Conservation (phyloP, 1,139 yeast genomes). For the Candida sp. region DNA sequence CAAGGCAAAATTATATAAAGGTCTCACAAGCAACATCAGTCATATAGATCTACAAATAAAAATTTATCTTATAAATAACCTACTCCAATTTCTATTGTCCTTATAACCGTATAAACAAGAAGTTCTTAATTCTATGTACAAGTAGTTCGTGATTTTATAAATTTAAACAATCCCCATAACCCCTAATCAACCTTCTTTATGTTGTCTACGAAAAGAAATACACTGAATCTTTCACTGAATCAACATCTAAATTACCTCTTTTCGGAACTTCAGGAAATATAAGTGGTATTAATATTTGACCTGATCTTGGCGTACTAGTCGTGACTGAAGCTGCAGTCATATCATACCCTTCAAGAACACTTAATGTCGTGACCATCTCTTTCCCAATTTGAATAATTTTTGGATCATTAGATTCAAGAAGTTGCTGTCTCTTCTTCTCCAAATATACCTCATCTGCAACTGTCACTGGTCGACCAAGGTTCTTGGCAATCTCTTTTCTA, state of each 20-base stretch:
- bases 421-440: constrained; percentile 61
- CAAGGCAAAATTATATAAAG: constrained; percentile 75
- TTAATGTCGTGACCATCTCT: constrained; percentile 70
- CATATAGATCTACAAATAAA: neutral
- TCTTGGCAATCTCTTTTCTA: constrained; percentile 46
- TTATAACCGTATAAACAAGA: neutral
- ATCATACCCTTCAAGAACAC: constrained; percentile 49
- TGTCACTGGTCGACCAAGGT: constrained; percentile 56
- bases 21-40: neutral
- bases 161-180: neutral
- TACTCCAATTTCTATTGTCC: neutral
- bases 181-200: neutral
- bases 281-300: constrained; percentile 55
- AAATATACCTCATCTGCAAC: constrained; percentile 70
- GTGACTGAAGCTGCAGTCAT: constrained; percentile 17
- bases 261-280: constrained; percentile 72
- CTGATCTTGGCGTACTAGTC: constrained; percentile 17
- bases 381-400: constrained; percentile 49
- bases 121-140: neutral
- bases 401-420: constrained; percentile 53
- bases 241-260: constrained; percentile 83
- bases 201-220: constrained; percentile 64
- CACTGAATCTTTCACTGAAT: constrained; percentile 63
- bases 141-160: neutral
- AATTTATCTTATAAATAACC: neutral